Evolutionary conservation across 2,329 filamentous ascomycete species (phyloP), one percentile per base, ranked within the genome.

Genomic region (Alternaria arborescens): DNA sequence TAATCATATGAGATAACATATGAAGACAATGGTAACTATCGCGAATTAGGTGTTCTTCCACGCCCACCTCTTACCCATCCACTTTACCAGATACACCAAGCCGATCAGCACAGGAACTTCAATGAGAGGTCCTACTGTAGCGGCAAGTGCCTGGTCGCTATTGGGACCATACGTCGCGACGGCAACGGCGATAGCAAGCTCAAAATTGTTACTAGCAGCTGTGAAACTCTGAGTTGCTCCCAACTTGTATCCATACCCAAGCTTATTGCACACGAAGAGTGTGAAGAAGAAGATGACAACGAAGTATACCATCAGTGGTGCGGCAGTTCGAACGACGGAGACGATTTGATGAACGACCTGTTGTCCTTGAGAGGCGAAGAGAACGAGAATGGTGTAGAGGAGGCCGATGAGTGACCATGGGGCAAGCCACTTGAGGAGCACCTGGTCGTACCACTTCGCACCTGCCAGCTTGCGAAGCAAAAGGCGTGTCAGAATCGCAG

Each of bases 121-220:
- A 54, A 95, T 89, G 60, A 95, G 77, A 3, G 92, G 92, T 0
- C 92, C 91, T 0, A 94, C 91, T 0, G 91, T 94, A 3, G 90
- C 82, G 0, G 91, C 91, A 40, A 95, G 81, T 1, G 91, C 92
- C 77, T 95, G 88, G 52, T 93, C 87, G 67, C 90, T 93, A 40
- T 91, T 80, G 0, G 89, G 83, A 0, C 92, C 92, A 78, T 89
- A 95, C 0, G 88, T 89, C 0, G 91, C 89, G 5, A 94, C 87
- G 0, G 91, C 91, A 0, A 95, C 91, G 0, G 91, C 91, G 77
- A 95, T 95, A 0, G 92, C 91, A 30, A 95, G 80, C 80, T 95
- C 92, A 71, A 96, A 95, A 73, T 95, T 95, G 73, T 95, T 96
- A 74, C 92, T 94, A 1, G 91, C 91, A 0, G 91, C 92, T 0